Evolutionary conservation across 1,284 basidiomycete species (phyloP).

Genomic region (Schizophyllum commune): DNA sequence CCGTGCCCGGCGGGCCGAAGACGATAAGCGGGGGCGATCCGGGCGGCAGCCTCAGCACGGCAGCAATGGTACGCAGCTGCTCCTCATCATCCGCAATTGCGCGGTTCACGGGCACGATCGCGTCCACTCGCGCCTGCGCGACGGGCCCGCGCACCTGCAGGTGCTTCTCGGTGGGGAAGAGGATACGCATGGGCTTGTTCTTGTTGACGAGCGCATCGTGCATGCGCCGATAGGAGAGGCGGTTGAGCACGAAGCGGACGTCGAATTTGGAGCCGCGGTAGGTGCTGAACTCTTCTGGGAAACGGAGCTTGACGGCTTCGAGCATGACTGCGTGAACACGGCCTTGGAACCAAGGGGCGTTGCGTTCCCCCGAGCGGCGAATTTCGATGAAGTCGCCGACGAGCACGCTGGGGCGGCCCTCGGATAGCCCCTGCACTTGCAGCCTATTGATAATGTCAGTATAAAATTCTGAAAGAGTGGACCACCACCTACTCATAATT

Average conservation of each 20-base stretch:
- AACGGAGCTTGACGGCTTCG: constrained; percentile 33
- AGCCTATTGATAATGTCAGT: constrained; percentile 25
- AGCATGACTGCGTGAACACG: constrained; percentile 36
- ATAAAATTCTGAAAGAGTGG: not conserved
- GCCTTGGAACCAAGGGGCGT: constrained; percentile 39
- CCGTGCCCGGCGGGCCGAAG: constrained; percentile 51
- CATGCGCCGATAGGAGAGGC: constrained; percentile 41
- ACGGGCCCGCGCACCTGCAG: constrained; percentile 17
- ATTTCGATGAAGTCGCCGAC: constrained; percentile 44
- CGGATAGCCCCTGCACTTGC: constrained; percentile 38
- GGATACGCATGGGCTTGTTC: constrained; percentile 28
- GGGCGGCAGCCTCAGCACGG: constrained; percentile 36
- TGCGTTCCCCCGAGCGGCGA: constrained; percentile 11
- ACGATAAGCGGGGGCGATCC: constrained; percentile 46
- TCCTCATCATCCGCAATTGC: constrained; percentile 31
- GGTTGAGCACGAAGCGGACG: constrained; percentile 42
- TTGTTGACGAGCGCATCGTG: constrained; percentile 35
- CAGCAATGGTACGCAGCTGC: constrained; percentile 38
- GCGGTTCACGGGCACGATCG: constrained; percentile 26
- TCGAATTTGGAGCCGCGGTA: constrained; percentile 36
- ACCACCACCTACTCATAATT: constrained; percentile 28
- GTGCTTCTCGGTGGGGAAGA: constrained; percentile 36
- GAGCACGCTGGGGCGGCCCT: constrained; percentile 42
- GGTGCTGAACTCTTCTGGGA: constrained; percentile 33
- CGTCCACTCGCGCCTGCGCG: constrained; percentile 16